These are phyloP conservation scores for Sugiyamaella mastotermitis DNA, from an alignment of 805 yeast genomes.

Conservation along the genomic window DNA sequence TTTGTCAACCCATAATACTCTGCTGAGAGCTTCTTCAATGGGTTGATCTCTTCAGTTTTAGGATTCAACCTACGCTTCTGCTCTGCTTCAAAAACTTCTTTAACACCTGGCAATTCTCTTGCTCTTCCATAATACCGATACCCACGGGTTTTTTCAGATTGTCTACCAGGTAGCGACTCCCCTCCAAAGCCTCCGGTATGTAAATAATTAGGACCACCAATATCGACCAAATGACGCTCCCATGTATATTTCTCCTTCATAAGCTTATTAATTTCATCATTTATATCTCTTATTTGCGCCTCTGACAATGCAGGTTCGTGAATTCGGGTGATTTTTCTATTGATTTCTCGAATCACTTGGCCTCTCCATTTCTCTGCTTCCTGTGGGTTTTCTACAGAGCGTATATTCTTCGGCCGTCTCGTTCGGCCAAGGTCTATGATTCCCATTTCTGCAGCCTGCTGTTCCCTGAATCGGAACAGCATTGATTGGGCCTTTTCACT, in stretches of 20 bases:
- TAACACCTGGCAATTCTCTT: conserved; percentile 68
- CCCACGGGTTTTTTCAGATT: conserved; percentile 37
- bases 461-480: conserved; percentile 58
- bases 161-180: conserved; percentile 11
- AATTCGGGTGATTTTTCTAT: conserved; percentile 51
- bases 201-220: conserved; percentile 71
- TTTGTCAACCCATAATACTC: too few species aligned
- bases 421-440: conserved; percentile 49
- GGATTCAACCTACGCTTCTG: too few species aligned
- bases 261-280: conserved; percentile 64
- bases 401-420: conserved; percentile 56
- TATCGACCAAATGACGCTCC: conserved; percentile 64
- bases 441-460: conserved; percentile 53
- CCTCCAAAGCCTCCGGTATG: conserved; percentile 8
- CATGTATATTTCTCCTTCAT: conserved; percentile 65
- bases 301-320: conserved; percentile 57
- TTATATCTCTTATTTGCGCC: conserved; percentile 59
- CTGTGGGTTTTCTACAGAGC: conserved; percentile 44
- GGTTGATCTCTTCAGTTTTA: too few species aligned
- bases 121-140: conserved; percentile 82
- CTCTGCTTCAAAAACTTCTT: conserved; percentile 38
- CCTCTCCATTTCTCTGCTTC: conserved; percentile 70
- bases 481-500: conserved; percentile 70
- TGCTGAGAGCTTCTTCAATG: too few species aligned
- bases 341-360: conserved; percentile 57